Base-by-base conservation (phyloP, 2,329 filamentous ascomycete genomes). In the Fusarium protoensiforme region DNA sequence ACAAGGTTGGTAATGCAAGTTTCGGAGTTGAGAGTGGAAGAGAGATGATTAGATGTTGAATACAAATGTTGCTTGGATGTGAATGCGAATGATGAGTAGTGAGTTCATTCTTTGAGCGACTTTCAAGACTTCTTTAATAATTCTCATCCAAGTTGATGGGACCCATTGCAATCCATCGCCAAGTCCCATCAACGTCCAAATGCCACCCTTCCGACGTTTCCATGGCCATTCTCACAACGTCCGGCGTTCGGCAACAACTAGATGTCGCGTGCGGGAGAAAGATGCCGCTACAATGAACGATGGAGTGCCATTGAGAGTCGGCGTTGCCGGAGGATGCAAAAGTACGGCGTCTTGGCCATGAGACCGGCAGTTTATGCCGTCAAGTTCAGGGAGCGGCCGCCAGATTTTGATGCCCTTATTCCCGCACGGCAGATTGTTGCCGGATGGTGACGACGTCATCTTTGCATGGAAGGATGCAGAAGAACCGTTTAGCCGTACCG, bases 401-500 rank as follows among this genome's bases (percentile, higher is more conserved):
- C 29, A n/a, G 38, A n/a, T 51, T n/a, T 27, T 29, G 46, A 10
- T n/a, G 9, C 27, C 29, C 8, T 59, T 59, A 33, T 59, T 59
- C 57, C 57, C 57, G 27, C 22, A 29, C 46, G 57, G 56, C 57
- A 59, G 36, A 33, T 58, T 58, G 38, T 31, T 59, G 57, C 57
- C 57, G 57, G 36, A n/a, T 13, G 24, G 46, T n/a, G 24, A 51
- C 46, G 24, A 51, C 46, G 46, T 51, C 46, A 51, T 22, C 46
- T 46, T 10, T 10, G 24, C 24, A 29, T 51, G 46, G 9, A 14
- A 46, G 46, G 46, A 51, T 51, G 10, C 24, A n/a, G 24, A 13
- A 13, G 24, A n/a, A n/a, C 24, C 24, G 10, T 29, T 51, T n/a
- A n/a, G 24, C 8, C 16, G 24, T 27, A 13, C 24, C 10, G 16